Percentiles rank a stretch among this genome's conserved stretches.
Conservation (phyloP, 2,329 filamentous ascomycete species). For the Trichophyton verrucosum region DNA sequence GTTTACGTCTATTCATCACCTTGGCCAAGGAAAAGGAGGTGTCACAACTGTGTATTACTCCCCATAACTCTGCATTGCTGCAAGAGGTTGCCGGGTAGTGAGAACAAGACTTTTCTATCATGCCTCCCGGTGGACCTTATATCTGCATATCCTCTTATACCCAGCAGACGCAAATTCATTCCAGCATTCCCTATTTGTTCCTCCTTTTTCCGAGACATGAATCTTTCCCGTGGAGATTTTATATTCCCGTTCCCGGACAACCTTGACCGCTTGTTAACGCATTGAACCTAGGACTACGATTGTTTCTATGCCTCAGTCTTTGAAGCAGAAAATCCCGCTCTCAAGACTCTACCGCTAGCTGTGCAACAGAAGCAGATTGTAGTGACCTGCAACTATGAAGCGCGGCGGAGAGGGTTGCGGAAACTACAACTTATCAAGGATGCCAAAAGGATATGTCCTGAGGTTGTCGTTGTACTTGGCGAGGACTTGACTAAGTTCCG, state of each 20-base stretch:
- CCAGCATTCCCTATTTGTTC: background rate
- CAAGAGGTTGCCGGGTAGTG: background rate
- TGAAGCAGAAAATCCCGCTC: slow-evolving; percentile 62
- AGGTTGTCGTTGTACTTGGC: slow-evolving; percentile 72
- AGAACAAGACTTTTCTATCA: background rate
- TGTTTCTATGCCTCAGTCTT: slow-evolving; percentile 93
- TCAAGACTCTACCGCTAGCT: slow-evolving; percentile 63
- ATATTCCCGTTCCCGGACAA: background rate
- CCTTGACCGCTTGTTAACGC: slow-evolving; percentile 4
- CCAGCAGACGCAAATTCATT: background rate
- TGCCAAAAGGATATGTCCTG: slow-evolving; percentile 66
- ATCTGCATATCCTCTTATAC: background rate
- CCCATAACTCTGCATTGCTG: background rate
- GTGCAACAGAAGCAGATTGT: slow-evolving; percentile 89
- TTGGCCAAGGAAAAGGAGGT: background rate
- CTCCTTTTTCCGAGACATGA: background rate
- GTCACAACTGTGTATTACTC: background rate
- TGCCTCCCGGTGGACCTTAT: background rate
- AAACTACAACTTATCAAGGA: slow-evolving; percentile 82
- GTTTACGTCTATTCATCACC: background rate
- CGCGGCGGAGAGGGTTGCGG: slow-evolving; percentile 50
- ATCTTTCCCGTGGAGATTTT: background rate
- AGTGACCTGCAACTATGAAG: slow-evolving; percentile 89
- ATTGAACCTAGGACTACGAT: slow-evolving; percentile 34
- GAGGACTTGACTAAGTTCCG: slow-evolving; percentile 79